Percentiles rank a stretch among this genome's conserved stretches.
These are phyloP conservation scores for Chaetothyriales sp. DNA, from an alignment of 2,329 filamentous ascomycete genomes.

Conservation along the genomic window DNA sequence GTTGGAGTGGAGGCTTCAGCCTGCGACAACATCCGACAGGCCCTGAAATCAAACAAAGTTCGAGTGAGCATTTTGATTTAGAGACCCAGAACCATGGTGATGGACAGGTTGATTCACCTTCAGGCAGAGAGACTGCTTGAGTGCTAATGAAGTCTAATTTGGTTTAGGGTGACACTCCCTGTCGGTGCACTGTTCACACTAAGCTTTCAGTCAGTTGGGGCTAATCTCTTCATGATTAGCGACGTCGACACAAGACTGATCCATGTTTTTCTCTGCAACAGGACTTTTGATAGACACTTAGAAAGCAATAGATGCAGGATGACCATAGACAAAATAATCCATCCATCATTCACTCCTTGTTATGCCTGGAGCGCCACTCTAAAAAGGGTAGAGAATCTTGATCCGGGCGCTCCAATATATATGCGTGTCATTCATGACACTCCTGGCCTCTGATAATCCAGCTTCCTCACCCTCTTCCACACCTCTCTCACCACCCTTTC, in stretches of 20 bases:
- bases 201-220: too few species aligned
- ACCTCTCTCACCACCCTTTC: conserved; percentile 59
- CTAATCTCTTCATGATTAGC: too few species aligned
- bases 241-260: too few species aligned
- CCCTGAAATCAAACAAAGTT: neutral
- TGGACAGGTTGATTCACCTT: neutral
- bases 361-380: too few species aligned
- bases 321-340: neutral
- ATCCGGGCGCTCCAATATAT: too few species aligned
- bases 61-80: neutral
- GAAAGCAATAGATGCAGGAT: neutral
- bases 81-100: neutral
- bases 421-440: too few species aligned
- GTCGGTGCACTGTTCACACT: neutral
- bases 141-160: neutral
- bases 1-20: conserved; percentile 46
- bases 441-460: conserved; percentile 56
- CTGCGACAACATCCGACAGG: conserved; percentile 21
- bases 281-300: neutral
- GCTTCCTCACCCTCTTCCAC: conserved; percentile 52
- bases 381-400: too few species aligned
- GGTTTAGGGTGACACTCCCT: neutral
- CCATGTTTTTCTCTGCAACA: too few species aligned
- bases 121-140: neutral
- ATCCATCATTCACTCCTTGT: conserved; percentile 19